Evolutionary conservation across 2,329 filamentous ascomycete species (phyloP).

Genomic region (Curvularia lunata): DNA sequence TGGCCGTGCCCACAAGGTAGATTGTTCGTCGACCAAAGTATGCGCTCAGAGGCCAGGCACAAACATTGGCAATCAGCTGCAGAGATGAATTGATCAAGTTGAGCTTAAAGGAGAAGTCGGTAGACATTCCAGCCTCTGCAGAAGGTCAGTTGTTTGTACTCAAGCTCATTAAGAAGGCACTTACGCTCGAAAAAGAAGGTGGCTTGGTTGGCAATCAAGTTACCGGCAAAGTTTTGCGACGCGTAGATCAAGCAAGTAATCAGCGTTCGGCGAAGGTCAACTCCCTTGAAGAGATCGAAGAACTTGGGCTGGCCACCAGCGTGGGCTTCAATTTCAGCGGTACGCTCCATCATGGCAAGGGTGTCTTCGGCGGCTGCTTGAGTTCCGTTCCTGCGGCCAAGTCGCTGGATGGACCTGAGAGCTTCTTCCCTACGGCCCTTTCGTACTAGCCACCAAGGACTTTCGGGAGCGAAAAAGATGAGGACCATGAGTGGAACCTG

Average conservation of each 20-base stretch:
- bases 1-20: slow-evolving; percentile 64
- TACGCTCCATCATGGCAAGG: slow-evolving; percentile 65
- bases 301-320: slow-evolving; percentile 55
- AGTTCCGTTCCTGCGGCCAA: slow-evolving; percentile 54
- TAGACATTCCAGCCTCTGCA: slow-evolving; percentile 64
- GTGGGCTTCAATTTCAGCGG: slow-evolving; percentile 59
- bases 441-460: slow-evolving; percentile 50
- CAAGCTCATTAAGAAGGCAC: slow-evolving; percentile 31
- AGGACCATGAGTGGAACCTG: slow-evolving; percentile 49
- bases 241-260: slow-evolving; percentile 64
- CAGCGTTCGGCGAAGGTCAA: slow-evolving; percentile 60
- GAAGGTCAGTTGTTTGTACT: slow-evolving; percentile 23
- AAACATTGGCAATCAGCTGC: slow-evolving; percentile 65
- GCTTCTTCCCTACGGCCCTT: slow-evolving; percentile 51
- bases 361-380: slow-evolving; percentile 49
- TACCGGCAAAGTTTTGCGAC: slow-evolving; percentile 65
- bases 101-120: slow-evolving; percentile 64
- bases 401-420: slow-evolving; percentile 56
- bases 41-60: slow-evolving; percentile 70
- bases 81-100: slow-evolving; percentile 70
- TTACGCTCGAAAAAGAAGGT: slow-evolving; percentile 65
- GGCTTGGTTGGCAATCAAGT: slow-evolving; percentile 67
- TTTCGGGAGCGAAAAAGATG: slow-evolving; percentile 54
- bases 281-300: slow-evolving; percentile 61
- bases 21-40: slow-evolving; percentile 68